Conservation (phyloP, 2,329 filamentous ascomycete genomes). For the Lachnellula cervina region DNA sequence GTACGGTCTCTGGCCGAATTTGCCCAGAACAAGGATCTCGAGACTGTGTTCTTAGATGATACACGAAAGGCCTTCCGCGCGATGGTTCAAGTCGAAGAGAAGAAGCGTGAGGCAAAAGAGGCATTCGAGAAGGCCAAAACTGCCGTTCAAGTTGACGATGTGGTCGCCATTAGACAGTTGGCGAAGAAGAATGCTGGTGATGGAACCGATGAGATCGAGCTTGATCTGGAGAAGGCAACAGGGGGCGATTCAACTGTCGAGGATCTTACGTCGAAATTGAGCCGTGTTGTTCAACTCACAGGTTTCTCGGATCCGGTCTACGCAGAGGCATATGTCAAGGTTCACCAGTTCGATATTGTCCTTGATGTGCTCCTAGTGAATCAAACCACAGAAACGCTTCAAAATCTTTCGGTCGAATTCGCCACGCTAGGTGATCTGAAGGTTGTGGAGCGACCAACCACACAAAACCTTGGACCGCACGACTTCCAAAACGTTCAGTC, state of each 20-base stretch:
- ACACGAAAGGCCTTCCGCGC: conserved; percentile 92
- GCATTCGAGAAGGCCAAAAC: conserved; percentile 89
- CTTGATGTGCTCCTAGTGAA: conserved; percentile 95
- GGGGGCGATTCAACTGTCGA: conserved; percentile 81
- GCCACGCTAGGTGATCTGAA: conserved; percentile 97
- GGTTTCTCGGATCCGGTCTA: conserved; percentile 98
- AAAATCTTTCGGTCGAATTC: conserved; percentile 96
- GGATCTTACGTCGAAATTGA: conserved; percentile 89
- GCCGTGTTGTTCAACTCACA: conserved; percentile 91
- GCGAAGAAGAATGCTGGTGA: conserved; percentile 85
- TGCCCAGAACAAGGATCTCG: conserved; percentile 80
- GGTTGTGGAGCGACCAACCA: conserved; percentile 93
- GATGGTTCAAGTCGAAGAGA: conserved; percentile 96
- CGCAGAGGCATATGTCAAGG: conserved; percentile 97
- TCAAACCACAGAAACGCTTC: conserved; percentile 91
- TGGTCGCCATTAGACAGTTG: conserved; percentile 86
- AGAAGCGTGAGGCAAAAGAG: conserved; percentile 93
- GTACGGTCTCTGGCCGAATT: conserved; percentile 91
- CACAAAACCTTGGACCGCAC: conserved; percentile 89
- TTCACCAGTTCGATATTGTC: conserved; percentile 98
- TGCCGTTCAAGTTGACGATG: conserved; percentile 92
- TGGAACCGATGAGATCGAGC: conserved; percentile 77
- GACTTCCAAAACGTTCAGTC: conserved; percentile 98
- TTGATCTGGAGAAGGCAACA: conserved; percentile 89
- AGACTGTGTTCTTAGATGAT: conserved; percentile 89